A percentile compares a stretch with the other conserved stretches of the same genome.
Evolutionary conservation across 2,329 filamentous ascomycete genomes (phyloP).

Genomic region (Tolypocladium inflatum): DNA sequence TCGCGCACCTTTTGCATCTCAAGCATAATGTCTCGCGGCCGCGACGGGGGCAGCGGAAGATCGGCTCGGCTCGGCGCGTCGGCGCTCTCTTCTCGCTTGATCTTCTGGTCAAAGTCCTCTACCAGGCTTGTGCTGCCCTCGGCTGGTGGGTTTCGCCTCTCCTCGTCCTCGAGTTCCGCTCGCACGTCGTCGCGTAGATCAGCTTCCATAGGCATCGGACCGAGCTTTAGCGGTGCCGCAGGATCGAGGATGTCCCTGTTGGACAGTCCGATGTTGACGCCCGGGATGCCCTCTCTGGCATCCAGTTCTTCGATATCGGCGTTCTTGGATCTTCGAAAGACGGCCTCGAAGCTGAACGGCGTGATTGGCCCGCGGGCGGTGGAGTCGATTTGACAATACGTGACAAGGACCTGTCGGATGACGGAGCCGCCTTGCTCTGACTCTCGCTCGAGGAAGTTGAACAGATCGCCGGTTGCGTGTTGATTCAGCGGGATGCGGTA

Average conservation of each 20-base stretch:
- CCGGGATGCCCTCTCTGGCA: slow-evolving; percentile 55
- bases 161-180: slow-evolving; percentile 78
- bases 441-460: slow-evolving; percentile 85
- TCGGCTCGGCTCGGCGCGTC: slow-evolving; percentile 72
- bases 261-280: slow-evolving; percentile 50
- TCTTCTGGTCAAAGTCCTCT: slow-evolving; percentile 79
- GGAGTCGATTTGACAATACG: slow-evolving; percentile 47
- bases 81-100: slow-evolving; percentile 81
- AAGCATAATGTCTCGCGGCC: slow-evolving; percentile 82
- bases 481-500: slow-evolving; percentile 87
- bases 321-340: slow-evolving; percentile 47
- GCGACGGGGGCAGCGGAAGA: slow-evolving; percentile 78
- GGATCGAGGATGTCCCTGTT: slow-evolving; percentile 53
- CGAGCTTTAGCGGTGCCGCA: slow-evolving; percentile 58
- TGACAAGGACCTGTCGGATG: slow-evolving; percentile 63
- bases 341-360: slow-evolving; percentile 52
- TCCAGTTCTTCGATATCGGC: slow-evolving; percentile 55
- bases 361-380: slow-evolving; percentile 54
- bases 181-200: slow-evolving; percentile 79
- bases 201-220: slow-evolving; percentile 72
- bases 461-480: slow-evolving; percentile 70
- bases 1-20: slow-evolving; percentile 93
- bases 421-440: slow-evolving; percentile 70
- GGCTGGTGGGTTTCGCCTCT: slow-evolving; percentile 63
- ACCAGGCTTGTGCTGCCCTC: slow-evolving; percentile 65